A percentile compares a stretch with the other conserved stretches of the same genome.
These are phyloP conservation scores for Russula sp. DNA, from an alignment of 768 basidiomycete species.

Conservation along the genomic window DNA sequence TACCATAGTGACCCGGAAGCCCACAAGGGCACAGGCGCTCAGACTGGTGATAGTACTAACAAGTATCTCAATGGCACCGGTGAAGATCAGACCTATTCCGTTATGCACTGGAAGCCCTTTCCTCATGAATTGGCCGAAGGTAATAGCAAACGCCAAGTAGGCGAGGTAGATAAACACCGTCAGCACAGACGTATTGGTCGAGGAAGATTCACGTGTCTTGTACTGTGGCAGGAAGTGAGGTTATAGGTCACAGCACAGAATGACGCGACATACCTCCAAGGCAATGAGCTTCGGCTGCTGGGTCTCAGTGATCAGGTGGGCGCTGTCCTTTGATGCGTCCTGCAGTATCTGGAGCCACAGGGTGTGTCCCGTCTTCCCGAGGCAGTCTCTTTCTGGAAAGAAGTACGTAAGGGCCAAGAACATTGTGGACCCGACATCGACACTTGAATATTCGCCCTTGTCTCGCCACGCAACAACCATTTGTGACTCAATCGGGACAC, in stretches of 20 bases:
- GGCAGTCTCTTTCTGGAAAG: conserved; percentile 69
- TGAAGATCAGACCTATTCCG: conserved; percentile 84
- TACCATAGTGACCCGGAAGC: conserved; percentile 84
- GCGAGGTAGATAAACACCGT: conserved; percentile 68
- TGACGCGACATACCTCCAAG: conserved; percentile 33
- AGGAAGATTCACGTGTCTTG: conserved; percentile 40
- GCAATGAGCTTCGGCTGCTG: conserved; percentile 40
- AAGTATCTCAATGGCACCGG: conserved; percentile 83
- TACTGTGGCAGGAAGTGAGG: conserved; percentile 35
- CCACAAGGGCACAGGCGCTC: conserved; percentile 85
- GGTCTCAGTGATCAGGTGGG: conserved; percentile 33
- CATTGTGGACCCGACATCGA: conserved; percentile 53
- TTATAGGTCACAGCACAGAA: background rate
- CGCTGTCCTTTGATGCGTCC: conserved; percentile 32
- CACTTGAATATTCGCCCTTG: conserved; percentile 39
- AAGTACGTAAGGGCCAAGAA: conserved; percentile 78
- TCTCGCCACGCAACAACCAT: conserved; percentile 76
- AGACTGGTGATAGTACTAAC: conserved; percentile 92
- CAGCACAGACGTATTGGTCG: conserved; percentile 48
- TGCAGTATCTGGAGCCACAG: conserved; percentile 55
- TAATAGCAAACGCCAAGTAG: conserved; percentile 67
- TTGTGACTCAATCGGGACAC: conserved; percentile 56
- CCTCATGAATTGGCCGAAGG: conserved; percentile 69
- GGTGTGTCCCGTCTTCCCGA: conserved; percentile 51
- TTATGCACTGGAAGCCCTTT: conserved; percentile 84